phyloP scores from a whole-genome alignment of 768 basidiomycete genomes.

The Suillus tomentosus region DNA sequence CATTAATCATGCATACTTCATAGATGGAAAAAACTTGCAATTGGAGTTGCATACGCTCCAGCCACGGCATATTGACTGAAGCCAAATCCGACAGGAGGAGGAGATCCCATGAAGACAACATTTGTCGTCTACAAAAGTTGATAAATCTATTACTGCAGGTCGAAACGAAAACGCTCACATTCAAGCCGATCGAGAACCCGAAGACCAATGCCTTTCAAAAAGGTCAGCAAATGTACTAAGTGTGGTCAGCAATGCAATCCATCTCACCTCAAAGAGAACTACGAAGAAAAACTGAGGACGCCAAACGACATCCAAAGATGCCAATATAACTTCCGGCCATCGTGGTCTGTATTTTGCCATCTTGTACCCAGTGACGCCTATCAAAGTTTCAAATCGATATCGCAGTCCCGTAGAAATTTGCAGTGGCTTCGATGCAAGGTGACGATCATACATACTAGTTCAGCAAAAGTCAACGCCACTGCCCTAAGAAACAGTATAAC shows the following conservation, averaged over 20 bases:
- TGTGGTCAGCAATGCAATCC: background rate
- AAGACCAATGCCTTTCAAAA: constrained; percentile 41
- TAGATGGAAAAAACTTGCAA: constrained; percentile 31
- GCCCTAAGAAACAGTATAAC: background rate
- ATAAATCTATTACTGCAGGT: background rate
- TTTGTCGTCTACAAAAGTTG: constrained; percentile 46
- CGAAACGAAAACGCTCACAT: constrained; percentile 28
- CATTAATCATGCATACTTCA: background rate
- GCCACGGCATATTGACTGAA: constrained; percentile 44
- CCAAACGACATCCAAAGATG: constrained; percentile 45
- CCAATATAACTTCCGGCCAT: constrained; percentile 37
- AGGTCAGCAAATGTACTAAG: background rate
- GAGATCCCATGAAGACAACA: constrained; percentile 52
- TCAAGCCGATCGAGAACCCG: constrained; percentile 52
- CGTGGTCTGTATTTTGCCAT: constrained; percentile 48
- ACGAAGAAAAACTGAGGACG: constrained; percentile 48
- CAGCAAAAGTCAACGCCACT: background rate
- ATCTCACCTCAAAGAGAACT: constrained; percentile 40
- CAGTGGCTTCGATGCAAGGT: constrained; percentile 20
- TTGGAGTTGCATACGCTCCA: constrained; percentile 45
- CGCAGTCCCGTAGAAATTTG: constrained; percentile 34
- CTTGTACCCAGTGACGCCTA: constrained; percentile 48
- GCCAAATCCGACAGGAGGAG: constrained; percentile 49
- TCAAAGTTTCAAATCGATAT: constrained; percentile 47
- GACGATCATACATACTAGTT: constrained; percentile 49